Base-by-base conservation (phyloP, 2,329 filamentous ascomycete genomes). In the Beauveria pseudobassiana region DNA sequence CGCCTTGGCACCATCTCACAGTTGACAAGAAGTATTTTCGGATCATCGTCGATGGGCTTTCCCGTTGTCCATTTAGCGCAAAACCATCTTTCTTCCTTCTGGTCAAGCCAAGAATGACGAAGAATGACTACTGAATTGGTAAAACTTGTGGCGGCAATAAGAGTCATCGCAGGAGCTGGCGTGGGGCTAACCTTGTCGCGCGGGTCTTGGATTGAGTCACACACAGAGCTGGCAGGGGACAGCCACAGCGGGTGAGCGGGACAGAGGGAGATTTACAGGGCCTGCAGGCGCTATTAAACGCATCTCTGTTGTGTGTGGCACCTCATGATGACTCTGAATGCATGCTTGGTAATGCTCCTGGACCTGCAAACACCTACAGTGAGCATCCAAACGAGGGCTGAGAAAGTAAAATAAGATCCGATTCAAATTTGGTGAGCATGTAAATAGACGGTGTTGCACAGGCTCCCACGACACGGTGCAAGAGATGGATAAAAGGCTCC, bases 121-220 rank as follows among this genome's bases (percentile, higher is more conserved):
- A 61, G 22, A 49, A 61, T 61, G 50, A 61, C 42, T 61, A 12
- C 50, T 42, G 43, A 2, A 54, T 51, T 49, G 28, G 59, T 45
- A 53, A 45, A 60, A 18, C 34, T n/a, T 20, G 28, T 12, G 14
- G 42, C 24, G 12, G 5, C 22, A n/a, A 49, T 60, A 60, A 60
- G 57, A 60, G 57, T 60, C 57, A 60, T 46, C 46, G 14, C 40
- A 53, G 24, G 14, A 53, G 38, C 22, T 51, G 40, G 45, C 26
- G 56, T 30, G 57, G 57, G 57, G 49, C 57, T 60, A 50, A 43
- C 6, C 3, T 30, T 61, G 43, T 48, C 22, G 42, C 49, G 49
- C 59, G 59, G 59, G 59, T 52, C 59, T n/a, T 38, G 7, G n/a
- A 18, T 60, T 54, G 58, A 60, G 40, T 60, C 58, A 60, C 58